These are phyloP conservation scores for Amaranthus hypochondriacus DNA, from an alignment of 148 eudicot genomes.

Conservation along the genomic window DNA sequence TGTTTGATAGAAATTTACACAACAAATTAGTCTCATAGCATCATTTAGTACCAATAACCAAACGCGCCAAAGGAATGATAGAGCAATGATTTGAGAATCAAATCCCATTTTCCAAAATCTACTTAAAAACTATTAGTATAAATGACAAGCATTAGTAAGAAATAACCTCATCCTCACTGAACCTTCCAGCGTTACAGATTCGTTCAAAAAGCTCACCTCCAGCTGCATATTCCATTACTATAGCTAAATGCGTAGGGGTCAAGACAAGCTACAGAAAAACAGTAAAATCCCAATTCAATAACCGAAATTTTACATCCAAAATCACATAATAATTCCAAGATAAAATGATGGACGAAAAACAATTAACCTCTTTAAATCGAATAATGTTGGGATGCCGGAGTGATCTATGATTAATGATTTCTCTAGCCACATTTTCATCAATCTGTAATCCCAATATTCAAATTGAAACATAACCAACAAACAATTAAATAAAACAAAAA, in stretches of 20 bases:
- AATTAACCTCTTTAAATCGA: slow-evolving; percentile 67
- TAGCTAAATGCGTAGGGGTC: slow-evolving; percentile 82
- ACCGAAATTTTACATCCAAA: not conserved
- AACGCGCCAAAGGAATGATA: too few species aligned
- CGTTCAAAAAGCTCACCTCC: slow-evolving; percentile 79
- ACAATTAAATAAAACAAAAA: not conserved
- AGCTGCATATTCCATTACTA: slow-evolving; percentile 85
- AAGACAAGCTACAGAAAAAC: slow-evolving; percentile 43
- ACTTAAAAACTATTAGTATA: not conserved
- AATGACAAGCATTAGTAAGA: not conserved
- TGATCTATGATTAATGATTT: slow-evolving; percentile 78
- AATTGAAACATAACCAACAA: not conserved
- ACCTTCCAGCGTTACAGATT: slow-evolving; percentile 72
- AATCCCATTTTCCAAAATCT: not conserved
- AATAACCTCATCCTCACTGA: slow-evolving; percentile 68
- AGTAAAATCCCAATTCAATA: not conserved
- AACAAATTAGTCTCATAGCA: too few species aligned
- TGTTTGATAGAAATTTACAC: too few species aligned
- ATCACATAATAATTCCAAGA: not conserved
- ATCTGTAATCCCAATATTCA: slow-evolving; percentile 35
- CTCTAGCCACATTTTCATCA: slow-evolving; percentile 83
- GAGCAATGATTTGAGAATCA: not conserved
- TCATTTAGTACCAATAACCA: too few species aligned
- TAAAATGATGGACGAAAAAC: not conserved
- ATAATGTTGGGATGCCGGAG: slow-evolving; percentile 80